Conservation (phyloP, 2,329 filamentous ascomycete species). For the Westerdykella sp. region DNA sequence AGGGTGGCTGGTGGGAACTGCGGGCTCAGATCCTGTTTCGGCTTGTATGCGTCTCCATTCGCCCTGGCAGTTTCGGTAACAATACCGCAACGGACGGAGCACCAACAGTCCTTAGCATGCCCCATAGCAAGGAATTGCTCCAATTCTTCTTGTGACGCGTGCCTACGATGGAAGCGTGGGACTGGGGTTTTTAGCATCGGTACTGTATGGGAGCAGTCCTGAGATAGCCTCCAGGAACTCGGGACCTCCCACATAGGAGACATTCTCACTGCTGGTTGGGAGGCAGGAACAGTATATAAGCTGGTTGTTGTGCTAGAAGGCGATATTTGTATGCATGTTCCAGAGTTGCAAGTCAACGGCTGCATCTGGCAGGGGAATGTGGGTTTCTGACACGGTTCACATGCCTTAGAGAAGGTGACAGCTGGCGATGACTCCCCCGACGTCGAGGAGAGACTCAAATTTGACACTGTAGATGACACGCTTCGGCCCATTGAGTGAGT, state of each 20-base stretch:
- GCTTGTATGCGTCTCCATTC: no score
- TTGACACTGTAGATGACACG: no score
- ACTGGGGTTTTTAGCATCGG: not conserved
- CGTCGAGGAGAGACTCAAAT: no score
- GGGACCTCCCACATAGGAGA: not conserved
- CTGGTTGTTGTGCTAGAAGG: conserved; percentile 3
- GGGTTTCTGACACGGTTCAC: no score
- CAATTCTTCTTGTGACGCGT: conserved; percentile 2
- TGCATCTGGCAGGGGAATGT: no score
- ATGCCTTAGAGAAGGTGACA: no score
- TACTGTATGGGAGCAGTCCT: not conserved
- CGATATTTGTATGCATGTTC: conserved; percentile 1
- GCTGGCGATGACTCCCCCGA: no score
- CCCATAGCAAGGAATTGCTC: conserved; percentile 16
- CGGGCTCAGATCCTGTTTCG: no score
- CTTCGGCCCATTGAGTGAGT: not conserved
- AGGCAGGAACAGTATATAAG: conserved; percentile 4
- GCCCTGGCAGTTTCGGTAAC: no score
- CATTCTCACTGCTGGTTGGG: conserved; percentile 1
- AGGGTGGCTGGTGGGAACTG: no score
- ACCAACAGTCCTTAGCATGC: conserved; percentile 22
- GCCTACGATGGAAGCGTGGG: not conserved
- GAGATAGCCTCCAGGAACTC: not conserved
- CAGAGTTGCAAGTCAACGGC: no score
- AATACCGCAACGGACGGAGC: not conserved